Evolutionary conservation across 2,329 filamentous ascomycete genomes (phyloP).

Genomic region (Lachnellula occidentalis): DNA sequence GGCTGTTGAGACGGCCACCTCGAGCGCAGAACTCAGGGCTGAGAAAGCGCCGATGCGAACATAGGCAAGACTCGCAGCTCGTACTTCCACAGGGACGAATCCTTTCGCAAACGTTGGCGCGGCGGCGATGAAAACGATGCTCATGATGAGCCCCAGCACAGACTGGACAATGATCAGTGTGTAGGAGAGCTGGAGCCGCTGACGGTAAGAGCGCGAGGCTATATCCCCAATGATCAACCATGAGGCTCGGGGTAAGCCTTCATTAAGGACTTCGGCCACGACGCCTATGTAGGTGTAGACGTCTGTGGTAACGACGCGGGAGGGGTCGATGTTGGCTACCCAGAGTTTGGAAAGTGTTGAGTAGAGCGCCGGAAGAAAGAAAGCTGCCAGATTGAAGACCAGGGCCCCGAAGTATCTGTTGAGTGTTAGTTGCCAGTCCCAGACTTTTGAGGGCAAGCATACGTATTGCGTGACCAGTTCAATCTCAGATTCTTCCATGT

Average conservation of each 20-base stretch:
- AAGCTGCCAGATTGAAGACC: constrained; percentile 56
- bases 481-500: neutral
- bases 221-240: constrained; percentile 66
- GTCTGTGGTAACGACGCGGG: constrained; percentile 58
- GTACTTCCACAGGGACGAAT: constrained; percentile 58
- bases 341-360: constrained; percentile 63
- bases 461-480: neutral
- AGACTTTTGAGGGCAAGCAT: neutral
- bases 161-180: constrained; percentile 59
- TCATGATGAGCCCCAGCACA: constrained; percentile 53
- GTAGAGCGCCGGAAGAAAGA: constrained; percentile 63
- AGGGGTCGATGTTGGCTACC: constrained; percentile 62
- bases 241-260: constrained; percentile 62
- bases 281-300: constrained; percentile 65
- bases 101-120: constrained; percentile 49
- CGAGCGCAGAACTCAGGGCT: constrained; percentile 55
- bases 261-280: constrained; percentile 64
- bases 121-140: constrained; percentile 50
- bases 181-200: constrained; percentile 54
- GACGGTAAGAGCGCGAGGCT: constrained; percentile 42
- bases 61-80: constrained; percentile 54
- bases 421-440: neutral
- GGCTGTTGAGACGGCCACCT: constrained; percentile 54
- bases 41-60: constrained; percentile 60
- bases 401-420: constrained; percentile 50